Evolutionary conservation across 768 basidiomycete genomes (phyloP).

Genomic region (Russula lepida): DNA sequence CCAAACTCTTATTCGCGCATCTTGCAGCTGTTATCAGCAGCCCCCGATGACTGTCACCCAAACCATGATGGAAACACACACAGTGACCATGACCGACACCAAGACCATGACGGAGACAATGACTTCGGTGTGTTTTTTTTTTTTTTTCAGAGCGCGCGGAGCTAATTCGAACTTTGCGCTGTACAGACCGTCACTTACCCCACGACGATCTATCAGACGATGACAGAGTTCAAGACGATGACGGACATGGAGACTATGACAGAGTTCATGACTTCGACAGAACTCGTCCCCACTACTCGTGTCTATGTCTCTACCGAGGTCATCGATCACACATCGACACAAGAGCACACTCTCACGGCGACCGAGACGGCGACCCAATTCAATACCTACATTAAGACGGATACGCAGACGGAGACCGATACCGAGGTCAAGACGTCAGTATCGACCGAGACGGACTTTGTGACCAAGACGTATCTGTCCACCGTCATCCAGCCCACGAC

Average conservation of each 20-base stretch:
- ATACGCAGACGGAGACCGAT: conserved; percentile 29
- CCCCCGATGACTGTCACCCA: conserved; percentile 36
- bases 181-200: conserved; percentile 14
- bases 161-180: not conserved
- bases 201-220: conserved; percentile 19
- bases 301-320: conserved; percentile 49
- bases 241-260: conserved; percentile 20
- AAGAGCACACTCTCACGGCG: conserved; percentile 23
- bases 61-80: conserved; percentile 31
- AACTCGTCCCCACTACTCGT: conserved; percentile 53
- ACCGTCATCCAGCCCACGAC: conserved; percentile 52
- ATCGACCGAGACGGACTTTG: conserved; percentile 48
- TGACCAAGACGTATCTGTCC: conserved; percentile 46
- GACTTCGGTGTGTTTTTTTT: conserved; percentile 22
- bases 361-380: conserved; percentile 53
- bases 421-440: conserved; percentile 38
- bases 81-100: conserved; percentile 29
- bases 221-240: conserved; percentile 20
- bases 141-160: not conserved
- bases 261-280: conserved; percentile 36
- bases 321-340: conserved; percentile 51
- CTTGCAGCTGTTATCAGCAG: conserved; percentile 25
- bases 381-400: conserved; percentile 43
- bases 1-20: not conserved
- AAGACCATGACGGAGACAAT: conserved; percentile 23